Evolutionary conservation across 2,329 filamentous ascomycete species (phyloP).

Genomic region (Apiospora kogelbergensis): DNA sequence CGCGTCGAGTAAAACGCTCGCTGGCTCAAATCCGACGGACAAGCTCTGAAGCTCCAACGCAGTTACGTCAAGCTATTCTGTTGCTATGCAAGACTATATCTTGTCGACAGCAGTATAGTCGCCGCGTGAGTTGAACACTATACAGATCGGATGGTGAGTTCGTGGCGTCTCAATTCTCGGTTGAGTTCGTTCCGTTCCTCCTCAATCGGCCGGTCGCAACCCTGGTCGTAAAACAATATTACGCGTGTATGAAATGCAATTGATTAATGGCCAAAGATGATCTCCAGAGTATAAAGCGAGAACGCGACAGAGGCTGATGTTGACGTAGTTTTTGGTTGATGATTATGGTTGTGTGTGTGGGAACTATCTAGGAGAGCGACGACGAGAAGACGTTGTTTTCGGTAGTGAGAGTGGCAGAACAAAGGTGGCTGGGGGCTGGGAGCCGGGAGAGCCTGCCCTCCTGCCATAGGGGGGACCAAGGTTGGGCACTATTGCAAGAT

Average conservation of each 20-base stretch:
- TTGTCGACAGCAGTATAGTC: neutral
- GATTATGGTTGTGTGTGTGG: neutral
- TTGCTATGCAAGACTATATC: neutral
- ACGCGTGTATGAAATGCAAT: neutral
- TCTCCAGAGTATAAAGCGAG: neutral
- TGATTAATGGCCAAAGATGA: neutral
- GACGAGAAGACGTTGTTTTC: slow-evolving; percentile 1
- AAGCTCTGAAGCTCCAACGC: neutral
- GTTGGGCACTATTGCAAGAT: neutral
- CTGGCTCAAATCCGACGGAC: neutral
- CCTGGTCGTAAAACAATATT: neutral
- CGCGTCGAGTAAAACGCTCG: neutral
- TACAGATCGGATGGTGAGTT: neutral
- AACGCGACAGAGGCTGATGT: neutral
- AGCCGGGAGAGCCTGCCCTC: neutral
- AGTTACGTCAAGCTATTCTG: neutral
- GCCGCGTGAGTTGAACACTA: neutral
- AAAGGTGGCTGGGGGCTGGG: slow-evolving; percentile 11
- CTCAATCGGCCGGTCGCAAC: neutral
- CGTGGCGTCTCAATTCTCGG: neutral
- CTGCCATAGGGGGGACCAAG: neutral
- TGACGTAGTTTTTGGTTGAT: slow-evolving; percentile 1
- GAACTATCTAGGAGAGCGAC: slow-evolving; percentile 1
- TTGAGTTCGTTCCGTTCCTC: slow-evolving; percentile 1
- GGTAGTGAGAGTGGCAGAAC: slow-evolving; percentile 9